Conservation (phyloP, 495 filamentous ascomycete genomes). For the Penicillium nucicola region DNA sequence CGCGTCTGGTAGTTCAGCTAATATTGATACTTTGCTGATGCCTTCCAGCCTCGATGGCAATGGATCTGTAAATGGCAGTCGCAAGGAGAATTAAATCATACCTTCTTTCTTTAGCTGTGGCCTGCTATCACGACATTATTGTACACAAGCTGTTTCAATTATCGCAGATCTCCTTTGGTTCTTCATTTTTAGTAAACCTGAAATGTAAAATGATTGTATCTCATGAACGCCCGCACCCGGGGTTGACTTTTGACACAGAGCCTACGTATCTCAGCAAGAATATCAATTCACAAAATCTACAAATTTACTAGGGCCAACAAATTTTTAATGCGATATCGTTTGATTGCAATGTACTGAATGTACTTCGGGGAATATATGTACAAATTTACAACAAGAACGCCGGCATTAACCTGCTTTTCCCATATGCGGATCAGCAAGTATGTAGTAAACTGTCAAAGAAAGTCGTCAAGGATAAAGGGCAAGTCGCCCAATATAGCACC, state of each 20-base stretch:
- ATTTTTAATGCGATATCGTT: neutral
- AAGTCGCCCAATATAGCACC: too few relatives aligned
- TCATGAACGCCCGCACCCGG: too few relatives aligned
- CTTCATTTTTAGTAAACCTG: too few relatives aligned
- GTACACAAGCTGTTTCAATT: too few relatives aligned
- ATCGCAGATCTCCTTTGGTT: too few relatives aligned
- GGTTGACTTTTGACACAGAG: too few relatives aligned
- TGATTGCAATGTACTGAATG: neutral
- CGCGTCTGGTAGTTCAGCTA: constrained; percentile 2
- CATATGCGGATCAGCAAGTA: neutral
- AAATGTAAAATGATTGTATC: too few relatives aligned
- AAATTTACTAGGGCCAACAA: neutral
- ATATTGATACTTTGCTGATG: neutral
- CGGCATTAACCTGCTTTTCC: constrained; percentile 3
- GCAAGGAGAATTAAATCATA: constrained; percentile 1
- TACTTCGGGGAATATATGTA: constrained; percentile 2
- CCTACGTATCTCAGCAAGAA: too few relatives aligned
- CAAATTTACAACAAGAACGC: constrained; percentile 5
- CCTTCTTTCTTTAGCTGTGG: neutral
- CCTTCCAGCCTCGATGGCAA: neutral
- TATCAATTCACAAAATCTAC: too few relatives aligned
- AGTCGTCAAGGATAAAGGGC: constrained; percentile 13
- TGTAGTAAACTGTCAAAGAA: constrained; percentile 4
- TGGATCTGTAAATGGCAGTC: neutral
- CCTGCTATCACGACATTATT: too few relatives aligned